Conservation (phyloP, 495 filamentous ascomycete species). For the Oidiodendron maius region DNA sequence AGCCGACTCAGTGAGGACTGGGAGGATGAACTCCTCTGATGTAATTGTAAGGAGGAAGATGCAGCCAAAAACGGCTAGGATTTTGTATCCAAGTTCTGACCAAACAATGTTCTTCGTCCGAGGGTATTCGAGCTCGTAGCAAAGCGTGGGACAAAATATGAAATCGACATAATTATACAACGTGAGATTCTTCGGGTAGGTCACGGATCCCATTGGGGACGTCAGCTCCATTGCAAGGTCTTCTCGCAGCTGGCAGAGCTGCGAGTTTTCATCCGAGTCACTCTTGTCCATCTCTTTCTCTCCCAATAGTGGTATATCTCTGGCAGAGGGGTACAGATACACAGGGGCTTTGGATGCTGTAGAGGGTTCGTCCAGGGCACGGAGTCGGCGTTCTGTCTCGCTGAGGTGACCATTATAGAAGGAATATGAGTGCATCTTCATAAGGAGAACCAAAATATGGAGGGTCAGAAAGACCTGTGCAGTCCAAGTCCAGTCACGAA, state of each 20-base stretch:
- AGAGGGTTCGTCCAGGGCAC: constrained; percentile 70
- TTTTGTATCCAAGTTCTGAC: constrained; percentile 79
- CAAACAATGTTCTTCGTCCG: constrained; percentile 67
- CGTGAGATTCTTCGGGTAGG: constrained; percentile 86
- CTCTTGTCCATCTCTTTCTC: constrained; percentile 8
- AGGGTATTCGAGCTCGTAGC: constrained; percentile 97
- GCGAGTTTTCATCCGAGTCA: constrained; percentile 38
- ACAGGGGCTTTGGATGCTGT: constrained; percentile 62
- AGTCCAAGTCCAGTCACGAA: constrained; percentile 84
- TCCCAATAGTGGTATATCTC: constrained; percentile 29
- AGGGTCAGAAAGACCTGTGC: constrained; percentile 93
- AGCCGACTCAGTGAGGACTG: constrained; percentile 75
- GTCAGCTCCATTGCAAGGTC: constrained; percentile 86
- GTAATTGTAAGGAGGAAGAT: constrained; percentile 90
- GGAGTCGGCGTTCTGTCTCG: constrained; percentile 73
- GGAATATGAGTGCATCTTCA: constrained; percentile 98
- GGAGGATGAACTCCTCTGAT: constrained; percentile 93
- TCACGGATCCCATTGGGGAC: constrained; percentile 80
- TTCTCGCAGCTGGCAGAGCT: constrained; percentile 65
- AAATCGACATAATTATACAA: constrained; percentile 79
- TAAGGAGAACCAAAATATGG: constrained; percentile 82
- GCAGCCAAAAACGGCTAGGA: constrained; percentile 88
- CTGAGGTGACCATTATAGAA: constrained; percentile 97
- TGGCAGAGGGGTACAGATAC: constrained; percentile 69
- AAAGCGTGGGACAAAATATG: constrained; percentile 88